Evolutionary conservation across 441 rosid species (phyloP).

Genomic region (Erodium chrysanthum): DNA sequence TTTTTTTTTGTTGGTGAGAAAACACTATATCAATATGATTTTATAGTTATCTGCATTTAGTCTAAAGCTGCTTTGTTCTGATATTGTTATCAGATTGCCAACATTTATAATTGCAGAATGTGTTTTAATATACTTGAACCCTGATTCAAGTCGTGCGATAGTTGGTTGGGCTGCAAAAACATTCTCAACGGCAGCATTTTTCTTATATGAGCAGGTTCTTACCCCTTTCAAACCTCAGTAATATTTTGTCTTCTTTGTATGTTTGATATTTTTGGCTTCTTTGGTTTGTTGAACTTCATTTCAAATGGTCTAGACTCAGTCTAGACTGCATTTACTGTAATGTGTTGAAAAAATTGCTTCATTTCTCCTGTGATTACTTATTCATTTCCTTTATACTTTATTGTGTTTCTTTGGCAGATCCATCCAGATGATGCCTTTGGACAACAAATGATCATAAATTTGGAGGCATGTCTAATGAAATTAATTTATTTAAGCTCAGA

Average conservation of each 20-base stretch:
- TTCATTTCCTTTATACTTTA: not conserved
- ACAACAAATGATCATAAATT: slow-evolving; percentile 84
- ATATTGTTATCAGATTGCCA: slow-evolving; percentile 78
- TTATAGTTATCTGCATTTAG: slow-evolving; percentile 13
- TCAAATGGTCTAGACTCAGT: slow-evolving; percentile 6
- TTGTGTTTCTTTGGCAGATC: slow-evolving; percentile 46
- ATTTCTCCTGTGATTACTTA: not conserved
- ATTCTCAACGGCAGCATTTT: slow-evolving; percentile 68
- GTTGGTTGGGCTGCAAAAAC: slow-evolving; percentile 72
- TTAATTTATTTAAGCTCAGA: not conserved
- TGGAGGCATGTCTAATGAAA: slow-evolving; percentile 51
- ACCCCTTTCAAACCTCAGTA: slow-evolving; percentile 12
- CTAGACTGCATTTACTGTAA: not conserved
- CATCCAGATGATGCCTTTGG: slow-evolving; percentile 98
- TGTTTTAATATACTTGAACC: slow-evolving; percentile 85
- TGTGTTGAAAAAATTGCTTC: not conserved
- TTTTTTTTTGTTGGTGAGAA: not conserved
- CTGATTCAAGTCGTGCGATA: slow-evolving; percentile 66
- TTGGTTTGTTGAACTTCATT: slow-evolving; percentile 2
- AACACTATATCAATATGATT: too few species aligned
- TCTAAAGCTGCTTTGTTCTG: slow-evolving; percentile 33
- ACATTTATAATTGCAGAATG: slow-evolving; percentile 99
- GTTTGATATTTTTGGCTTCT: not conserved
- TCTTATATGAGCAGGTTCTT: slow-evolving; percentile 87
- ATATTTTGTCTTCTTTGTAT: not conserved